Conservation (phyloP, 192 early-diverging fungal genomes). For the Gamsiella multidivaricata region DNA sequence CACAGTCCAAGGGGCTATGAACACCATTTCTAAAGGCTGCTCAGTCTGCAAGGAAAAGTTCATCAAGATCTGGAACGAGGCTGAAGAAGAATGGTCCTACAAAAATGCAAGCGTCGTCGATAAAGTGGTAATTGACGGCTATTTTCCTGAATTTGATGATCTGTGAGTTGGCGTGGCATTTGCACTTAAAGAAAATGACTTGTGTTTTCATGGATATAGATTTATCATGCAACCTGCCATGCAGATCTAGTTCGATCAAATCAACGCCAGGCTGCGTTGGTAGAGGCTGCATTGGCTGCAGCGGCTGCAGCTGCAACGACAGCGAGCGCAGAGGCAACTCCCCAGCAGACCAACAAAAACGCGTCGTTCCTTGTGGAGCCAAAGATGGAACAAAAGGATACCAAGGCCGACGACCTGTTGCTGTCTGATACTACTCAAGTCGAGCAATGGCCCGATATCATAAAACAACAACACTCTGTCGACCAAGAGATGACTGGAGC, state of each 20-base stretch:
- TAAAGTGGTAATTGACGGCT: constrained; percentile 53
- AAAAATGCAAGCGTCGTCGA: constrained; percentile 75
- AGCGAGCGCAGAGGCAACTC: background rate
- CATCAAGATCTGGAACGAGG: constrained; percentile 77
- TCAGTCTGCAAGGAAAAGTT: constrained; percentile 84
- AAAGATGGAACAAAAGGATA: background rate
- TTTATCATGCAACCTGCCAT: constrained; percentile 71
- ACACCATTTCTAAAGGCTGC: constrained; percentile 66
- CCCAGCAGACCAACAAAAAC: background rate
- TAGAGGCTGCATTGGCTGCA: background rate
- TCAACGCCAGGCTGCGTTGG: constrained; percentile 26
- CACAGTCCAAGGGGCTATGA: constrained; percentile 59
- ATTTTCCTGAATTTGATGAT: background rate
- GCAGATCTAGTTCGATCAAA: constrained; percentile 58
- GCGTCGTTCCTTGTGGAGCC: too few relatives aligned
- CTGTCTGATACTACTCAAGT: background rate
- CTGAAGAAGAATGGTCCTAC: constrained; percentile 80
- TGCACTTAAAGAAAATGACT: background rate
- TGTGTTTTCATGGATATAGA: constrained; percentile 33
- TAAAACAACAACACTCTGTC: background rate
- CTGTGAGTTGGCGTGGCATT: too few relatives aligned
- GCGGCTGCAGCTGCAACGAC: constrained; percentile 7
- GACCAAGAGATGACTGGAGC: constrained; percentile 37
- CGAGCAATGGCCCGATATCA: constrained; percentile 1
- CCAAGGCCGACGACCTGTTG: background rate